Percentiles rank a stretch among this genome's conserved stretches.
phyloP scores from a whole-genome alignment of 495 filamentous ascomycete genomes.

The Podospora pseudocomata region DNA sequence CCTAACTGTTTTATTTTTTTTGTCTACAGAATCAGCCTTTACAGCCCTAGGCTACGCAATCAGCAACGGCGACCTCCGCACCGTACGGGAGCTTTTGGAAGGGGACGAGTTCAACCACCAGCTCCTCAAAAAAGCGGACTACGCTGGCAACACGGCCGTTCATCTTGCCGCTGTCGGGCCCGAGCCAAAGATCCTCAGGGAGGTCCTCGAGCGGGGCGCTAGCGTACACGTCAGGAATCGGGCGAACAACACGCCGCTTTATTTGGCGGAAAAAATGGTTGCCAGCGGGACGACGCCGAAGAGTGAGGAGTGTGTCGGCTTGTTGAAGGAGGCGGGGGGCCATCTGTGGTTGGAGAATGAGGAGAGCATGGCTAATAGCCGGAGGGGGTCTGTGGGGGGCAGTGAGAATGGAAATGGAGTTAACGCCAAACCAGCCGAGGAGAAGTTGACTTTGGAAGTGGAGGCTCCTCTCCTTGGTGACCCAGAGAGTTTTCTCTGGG shows the following conservation, averaged over 20 bases:
- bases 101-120: slow-evolving; percentile 54
- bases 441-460: neutral
- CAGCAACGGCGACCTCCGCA: slow-evolving; percentile 62
- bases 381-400: neutral
- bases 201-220: slow-evolving; percentile 71
- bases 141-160: slow-evolving; percentile 83
- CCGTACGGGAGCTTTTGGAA: slow-evolving; percentile 62
- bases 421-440: neutral
- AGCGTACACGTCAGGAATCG: slow-evolving; percentile 84
- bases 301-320: slow-evolving; percentile 51
- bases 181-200: slow-evolving; percentile 57
- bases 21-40: slow-evolving; percentile 52
- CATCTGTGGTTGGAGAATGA: slow-evolving; percentile 35
- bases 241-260: slow-evolving; percentile 76
- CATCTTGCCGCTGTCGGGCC: slow-evolving; percentile 55
- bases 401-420: neutral
- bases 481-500: neutral
- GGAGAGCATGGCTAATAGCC: slow-evolving; percentile 8
- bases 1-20: neutral
- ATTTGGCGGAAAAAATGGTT: slow-evolving; percentile 58
- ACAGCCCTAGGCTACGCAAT: slow-evolving; percentile 81
- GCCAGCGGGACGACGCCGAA: slow-evolving; percentile 30
- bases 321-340: slow-evolving; percentile 50
- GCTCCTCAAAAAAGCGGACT: slow-evolving; percentile 75
- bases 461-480: no score